phyloP scores from a whole-genome alignment of 1,284 basidiomycete species.

The Athelia psychrophila region DNA sequence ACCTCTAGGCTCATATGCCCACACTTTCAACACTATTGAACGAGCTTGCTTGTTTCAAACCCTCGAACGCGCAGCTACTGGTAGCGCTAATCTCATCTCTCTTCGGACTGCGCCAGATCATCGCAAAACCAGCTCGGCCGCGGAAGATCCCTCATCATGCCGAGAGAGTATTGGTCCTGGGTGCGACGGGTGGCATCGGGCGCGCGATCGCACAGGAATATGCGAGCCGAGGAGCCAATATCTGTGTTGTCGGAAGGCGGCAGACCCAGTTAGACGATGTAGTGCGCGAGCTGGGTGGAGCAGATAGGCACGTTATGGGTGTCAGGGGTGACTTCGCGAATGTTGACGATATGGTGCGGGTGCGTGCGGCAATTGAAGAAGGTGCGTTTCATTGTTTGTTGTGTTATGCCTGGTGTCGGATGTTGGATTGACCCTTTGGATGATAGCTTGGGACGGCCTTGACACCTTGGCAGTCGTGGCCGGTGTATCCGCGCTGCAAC shows the following conservation, averaged over 20 bases:
- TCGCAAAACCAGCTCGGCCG: background rate
- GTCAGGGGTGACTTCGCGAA: conserved; percentile 49
- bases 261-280: conserved; percentile 57
- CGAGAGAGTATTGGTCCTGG: conserved; percentile 79
- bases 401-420: background rate
- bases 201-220: conserved; percentile 72
- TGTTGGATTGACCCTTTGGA: background rate
- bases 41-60: background rate
- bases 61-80: background rate
- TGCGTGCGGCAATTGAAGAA: conserved; percentile 54
- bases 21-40: too few relatives aligned
- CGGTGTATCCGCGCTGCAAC: conserved; percentile 82
- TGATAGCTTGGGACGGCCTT: conserved; percentile 72
- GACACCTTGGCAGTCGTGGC: conserved; percentile 87
- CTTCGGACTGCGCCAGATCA: background rate
- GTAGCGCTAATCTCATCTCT: background rate
- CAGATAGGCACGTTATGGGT: conserved; percentile 18
- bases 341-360: conserved; percentile 63
- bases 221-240: conserved; percentile 67
- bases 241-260: conserved; percentile 79
- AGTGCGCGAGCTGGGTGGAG: conserved; percentile 53
- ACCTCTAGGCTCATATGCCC: too few relatives aligned
- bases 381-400: conserved; percentile 34
- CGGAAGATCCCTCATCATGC: conserved; percentile 26
- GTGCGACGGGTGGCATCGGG: conserved; percentile 85